Evolutionary conservation across 306 rosid genomes (phyloP).

Genomic region (Erythrophleum fordii): DNA sequence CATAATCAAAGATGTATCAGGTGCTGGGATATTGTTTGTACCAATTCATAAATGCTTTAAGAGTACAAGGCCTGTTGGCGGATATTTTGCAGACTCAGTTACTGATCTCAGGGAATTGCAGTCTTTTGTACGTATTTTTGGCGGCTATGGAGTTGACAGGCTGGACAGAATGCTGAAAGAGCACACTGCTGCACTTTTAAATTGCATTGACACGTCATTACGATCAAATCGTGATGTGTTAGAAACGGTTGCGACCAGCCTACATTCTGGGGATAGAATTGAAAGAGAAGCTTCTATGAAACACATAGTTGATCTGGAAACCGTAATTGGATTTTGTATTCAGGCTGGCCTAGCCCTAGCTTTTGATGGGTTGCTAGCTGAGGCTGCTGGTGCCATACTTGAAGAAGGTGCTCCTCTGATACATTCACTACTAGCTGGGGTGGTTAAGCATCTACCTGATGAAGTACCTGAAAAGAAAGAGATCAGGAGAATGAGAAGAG

Average conservation of each 20-base stretch:
- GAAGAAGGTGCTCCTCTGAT: slow-evolving; percentile 89
- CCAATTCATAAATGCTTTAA: slow-evolving; percentile 92
- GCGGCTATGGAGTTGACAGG: slow-evolving; percentile 98
- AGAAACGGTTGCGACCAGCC: slow-evolving; percentile 82
- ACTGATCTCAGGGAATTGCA: slow-evolving; percentile 86
- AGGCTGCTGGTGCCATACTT: slow-evolving; percentile 90
- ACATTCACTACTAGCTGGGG: slow-evolving; percentile 76
- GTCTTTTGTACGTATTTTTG: slow-evolving; percentile 89
- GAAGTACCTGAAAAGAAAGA: slow-evolving; percentile 85
- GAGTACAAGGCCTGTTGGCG: slow-evolving; percentile 99
- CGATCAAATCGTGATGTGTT: slow-evolving; percentile 88
- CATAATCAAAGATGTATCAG: slow-evolving; percentile 87
- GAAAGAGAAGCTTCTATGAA: slow-evolving; percentile 86
- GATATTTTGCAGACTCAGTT: slow-evolving; percentile 98
- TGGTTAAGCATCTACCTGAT: slow-evolving; percentile 84
- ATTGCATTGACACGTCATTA: slow-evolving; percentile 91
- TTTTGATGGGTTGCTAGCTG: slow-evolving; percentile 80
- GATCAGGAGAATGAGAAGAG: slow-evolving; percentile 76
- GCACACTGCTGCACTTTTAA: slow-evolving; percentile 97
- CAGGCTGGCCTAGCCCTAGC: slow-evolving; percentile 94
- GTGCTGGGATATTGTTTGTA: slow-evolving; percentile 95
- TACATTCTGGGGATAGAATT: slow-evolving; percentile 86
- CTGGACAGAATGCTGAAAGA: slow-evolving; percentile 93
- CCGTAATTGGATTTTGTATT: slow-evolving; percentile 84
- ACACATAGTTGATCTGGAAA: slow-evolving; percentile 92